Evolutionary conservation across 768 basidiomycete species (phyloP).

Genomic region (Nidularia pulvinata): DNA sequence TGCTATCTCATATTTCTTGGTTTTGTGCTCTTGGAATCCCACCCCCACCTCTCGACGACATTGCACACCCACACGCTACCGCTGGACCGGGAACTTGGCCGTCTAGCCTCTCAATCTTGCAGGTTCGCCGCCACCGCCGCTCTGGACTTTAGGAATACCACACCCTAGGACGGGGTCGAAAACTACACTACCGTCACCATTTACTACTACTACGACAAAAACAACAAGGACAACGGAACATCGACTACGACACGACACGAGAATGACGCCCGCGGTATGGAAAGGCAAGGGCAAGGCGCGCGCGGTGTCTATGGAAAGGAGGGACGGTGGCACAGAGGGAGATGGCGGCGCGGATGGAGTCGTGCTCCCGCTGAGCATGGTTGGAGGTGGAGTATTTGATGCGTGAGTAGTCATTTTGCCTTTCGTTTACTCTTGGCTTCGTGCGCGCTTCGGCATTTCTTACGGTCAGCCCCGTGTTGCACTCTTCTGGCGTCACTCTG

Average conservation of each 20-base stretch:
- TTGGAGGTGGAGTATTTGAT: conserved; percentile 52
- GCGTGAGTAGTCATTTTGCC: conserved; percentile 44
- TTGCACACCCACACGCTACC: not conserved
- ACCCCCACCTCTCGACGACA: not conserved
- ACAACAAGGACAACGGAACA: not conserved
- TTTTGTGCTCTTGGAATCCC: not conserved
- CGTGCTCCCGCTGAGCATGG: conserved; percentile 55
- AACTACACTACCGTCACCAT: not conserved
- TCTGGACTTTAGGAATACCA: too few species aligned
- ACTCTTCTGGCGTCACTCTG: not conserved
- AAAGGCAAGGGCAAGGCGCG: conserved; percentile 16
- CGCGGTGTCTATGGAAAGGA: conserved; percentile 1
- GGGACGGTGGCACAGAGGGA: conserved; percentile 25
- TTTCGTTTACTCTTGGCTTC: not conserved
- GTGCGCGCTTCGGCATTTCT: conserved; percentile 1
- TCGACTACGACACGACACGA: not conserved
- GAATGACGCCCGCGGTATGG: not conserved
- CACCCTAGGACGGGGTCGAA: too few species aligned
- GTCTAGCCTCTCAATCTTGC: not conserved
- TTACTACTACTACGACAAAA: not conserved
- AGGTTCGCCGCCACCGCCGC: too few species aligned
- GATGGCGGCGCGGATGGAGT: conserved; percentile 51
- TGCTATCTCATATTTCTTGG: not conserved
- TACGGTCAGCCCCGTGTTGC: not conserved
- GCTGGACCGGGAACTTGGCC: not conserved